Conservation (phyloP, 768 basidiomycete genomes). For the Neoboletus subvelutipes region DNA sequence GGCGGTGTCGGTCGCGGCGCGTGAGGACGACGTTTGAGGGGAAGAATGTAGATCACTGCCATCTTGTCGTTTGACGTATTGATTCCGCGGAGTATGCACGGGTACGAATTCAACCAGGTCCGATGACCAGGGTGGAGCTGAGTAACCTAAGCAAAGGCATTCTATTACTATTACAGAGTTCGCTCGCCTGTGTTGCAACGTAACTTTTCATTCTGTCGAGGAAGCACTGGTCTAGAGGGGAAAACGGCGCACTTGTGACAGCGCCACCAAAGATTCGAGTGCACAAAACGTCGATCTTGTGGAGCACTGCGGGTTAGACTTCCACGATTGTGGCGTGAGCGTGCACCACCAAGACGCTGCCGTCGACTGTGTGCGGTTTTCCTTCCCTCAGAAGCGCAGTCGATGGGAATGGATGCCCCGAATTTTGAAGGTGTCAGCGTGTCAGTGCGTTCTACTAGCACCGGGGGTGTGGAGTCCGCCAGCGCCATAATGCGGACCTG, state of each 20-base stretch:
- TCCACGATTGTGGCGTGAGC: not conserved
- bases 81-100: not conserved
- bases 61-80: not conserved
- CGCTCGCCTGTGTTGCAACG: not conserved
- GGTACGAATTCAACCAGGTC: not conserved
- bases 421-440: not conserved
- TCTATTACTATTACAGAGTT: not conserved
- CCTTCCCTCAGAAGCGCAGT: not conserved
- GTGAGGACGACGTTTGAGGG: not conserved
- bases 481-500: not conserved
- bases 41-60: not conserved
- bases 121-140: not conserved
- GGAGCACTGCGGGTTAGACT: slow-evolving; percentile 13
- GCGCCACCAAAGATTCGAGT: not conserved
- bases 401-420: not conserved
- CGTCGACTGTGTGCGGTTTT: not conserved
- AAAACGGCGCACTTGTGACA: not conserved
- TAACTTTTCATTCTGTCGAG: slow-evolving; percentile 3
- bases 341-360: not conserved
- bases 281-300: slow-evolving; percentile 15
- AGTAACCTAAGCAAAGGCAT: not conserved
- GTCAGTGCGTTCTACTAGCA: not conserved
- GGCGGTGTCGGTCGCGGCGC: slow-evolving; percentile 20
- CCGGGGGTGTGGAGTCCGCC: not conserved
- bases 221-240: not conserved